Evolutionary conservation across 306 rosid species (phyloP).

Genomic region (Alnus glutinosa): DNA sequence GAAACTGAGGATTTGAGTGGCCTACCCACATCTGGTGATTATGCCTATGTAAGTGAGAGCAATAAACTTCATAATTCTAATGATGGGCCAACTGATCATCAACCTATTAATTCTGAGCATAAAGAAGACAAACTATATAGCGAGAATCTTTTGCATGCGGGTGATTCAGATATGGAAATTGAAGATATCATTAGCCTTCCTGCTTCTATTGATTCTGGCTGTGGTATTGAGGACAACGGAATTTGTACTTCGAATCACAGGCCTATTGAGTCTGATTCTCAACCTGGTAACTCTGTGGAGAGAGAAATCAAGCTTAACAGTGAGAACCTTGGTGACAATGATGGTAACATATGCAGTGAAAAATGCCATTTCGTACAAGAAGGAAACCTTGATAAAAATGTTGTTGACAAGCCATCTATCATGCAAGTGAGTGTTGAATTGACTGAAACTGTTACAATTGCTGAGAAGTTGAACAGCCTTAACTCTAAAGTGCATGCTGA

Average conservation of each 20-base stretch:
- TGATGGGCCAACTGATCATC: constrained; percentile 28
- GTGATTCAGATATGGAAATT: constrained; percentile 43
- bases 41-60: constrained; percentile 34
- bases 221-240: constrained; percentile 26
- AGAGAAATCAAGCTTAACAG: constrained; percentile 25
- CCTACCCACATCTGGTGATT: constrained; percentile 33
- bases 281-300: constrained; percentile 29
- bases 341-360: constrained; percentile 6
- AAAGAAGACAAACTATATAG: constrained; percentile 20
- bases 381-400: constrained; percentile 15
- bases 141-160: constrained; percentile 19
- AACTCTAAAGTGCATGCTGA: constrained; percentile 28
- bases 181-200: constrained; percentile 38
- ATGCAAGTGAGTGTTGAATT: constrained; percentile 39
- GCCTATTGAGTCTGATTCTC: constrained; percentile 7
- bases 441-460: constrained; percentile 30
- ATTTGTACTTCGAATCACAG: neutral
- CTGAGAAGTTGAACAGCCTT: constrained; percentile 35
- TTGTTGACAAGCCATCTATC: constrained; percentile 28
- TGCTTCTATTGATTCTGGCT: constrained; percentile 19
- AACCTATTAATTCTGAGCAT: constrained; percentile 24
- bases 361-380: constrained; percentile 2
- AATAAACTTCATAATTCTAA: constrained; percentile 10
- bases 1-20: constrained; percentile 43
- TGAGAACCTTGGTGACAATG: constrained; percentile 15